A percentile compares a stretch with the other conserved stretches of the same genome.
These are phyloP conservation scores for Angophora floribunda DNA, from an alignment of 345 rosid genomes.

Conservation along the genomic window DNA sequence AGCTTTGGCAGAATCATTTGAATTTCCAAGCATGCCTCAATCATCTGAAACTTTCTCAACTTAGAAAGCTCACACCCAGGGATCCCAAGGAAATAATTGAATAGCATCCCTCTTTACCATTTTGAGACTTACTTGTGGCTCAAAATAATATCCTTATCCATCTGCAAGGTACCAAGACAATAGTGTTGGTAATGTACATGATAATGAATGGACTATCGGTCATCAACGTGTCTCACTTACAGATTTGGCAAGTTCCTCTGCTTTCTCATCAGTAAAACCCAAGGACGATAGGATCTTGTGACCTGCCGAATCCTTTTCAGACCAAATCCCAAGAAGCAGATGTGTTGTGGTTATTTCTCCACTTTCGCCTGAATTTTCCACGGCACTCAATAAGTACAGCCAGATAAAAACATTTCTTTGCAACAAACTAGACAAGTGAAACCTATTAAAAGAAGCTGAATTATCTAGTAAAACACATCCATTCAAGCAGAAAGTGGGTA, in stretches of 20 bases:
- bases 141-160: slow-evolving; percentile 35
- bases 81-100: not conserved
- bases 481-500: not conserved
- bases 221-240: slow-evolving; percentile 29
- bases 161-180: slow-evolving; percentile 32
- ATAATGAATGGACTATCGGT: not conserved
- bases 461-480: not conserved
- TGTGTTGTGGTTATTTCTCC: slow-evolving; percentile 77
- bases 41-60: not conserved
- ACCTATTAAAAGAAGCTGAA: not conserved
- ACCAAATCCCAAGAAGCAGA: slow-evolving; percentile 80
- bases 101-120: not conserved
- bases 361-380: slow-evolving; percentile 39
- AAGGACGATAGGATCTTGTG: slow-evolving; percentile 45
- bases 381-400: not conserved
- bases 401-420: not conserved
- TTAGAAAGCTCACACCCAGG: not conserved
- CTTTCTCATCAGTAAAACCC: slow-evolving; percentile 80
- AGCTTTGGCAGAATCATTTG: not conserved
- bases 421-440: not conserved
- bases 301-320: slow-evolving; percentile 74
- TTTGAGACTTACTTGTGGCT: not conserved
- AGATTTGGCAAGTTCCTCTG: slow-evolving; percentile 51
- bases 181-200: not conserved
- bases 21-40: not conserved